Evolutionary conservation across 441 rosid genomes (phyloP).

Genomic region (Populus hybrid): DNA sequence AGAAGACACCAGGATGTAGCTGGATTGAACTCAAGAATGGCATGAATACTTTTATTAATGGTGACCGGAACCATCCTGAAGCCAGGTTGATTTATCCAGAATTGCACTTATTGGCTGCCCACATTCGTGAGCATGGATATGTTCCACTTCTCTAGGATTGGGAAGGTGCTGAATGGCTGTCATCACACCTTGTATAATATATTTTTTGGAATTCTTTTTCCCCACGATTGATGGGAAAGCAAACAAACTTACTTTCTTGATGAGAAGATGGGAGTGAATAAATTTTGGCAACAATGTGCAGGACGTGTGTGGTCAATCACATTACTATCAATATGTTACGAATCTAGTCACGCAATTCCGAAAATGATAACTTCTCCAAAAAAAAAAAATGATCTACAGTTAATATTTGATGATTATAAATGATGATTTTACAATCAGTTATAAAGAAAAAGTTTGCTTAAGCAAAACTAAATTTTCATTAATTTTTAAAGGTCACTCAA

Average conservation of each 20-base stretch:
- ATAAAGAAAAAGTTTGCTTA: accelerated
- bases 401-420: too few relatives aligned
- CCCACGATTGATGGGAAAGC: background rate
- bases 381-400: too few relatives aligned
- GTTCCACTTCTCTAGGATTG: background rate
- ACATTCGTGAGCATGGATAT: constrained; percentile 30
- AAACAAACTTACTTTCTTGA: background rate
- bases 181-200: background rate
- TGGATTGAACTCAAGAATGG: constrained; percentile 48
- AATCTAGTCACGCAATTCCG: too few relatives aligned
- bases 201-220: too few relatives aligned
- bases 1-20: constrained; percentile 56
- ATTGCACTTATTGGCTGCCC: constrained; percentile 36
- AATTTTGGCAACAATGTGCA: too few relatives aligned
- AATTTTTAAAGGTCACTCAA: accelerated
- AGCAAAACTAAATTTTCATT: too few relatives aligned
- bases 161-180: background rate
- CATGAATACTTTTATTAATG: constrained; percentile 33
- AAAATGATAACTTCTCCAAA: too few relatives aligned
- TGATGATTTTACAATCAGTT: too few relatives aligned
- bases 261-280: background rate
- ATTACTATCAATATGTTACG: too few relatives aligned
- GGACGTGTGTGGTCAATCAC: too few relatives aligned
- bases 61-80: constrained; percentile 43
- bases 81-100: constrained; percentile 27